Percentiles rank a stretch among this genome's conserved stretches.
Evolutionary conservation across 257 asterid genomes (phyloP).

Genomic region (Mitragyna speciosa): DNA sequence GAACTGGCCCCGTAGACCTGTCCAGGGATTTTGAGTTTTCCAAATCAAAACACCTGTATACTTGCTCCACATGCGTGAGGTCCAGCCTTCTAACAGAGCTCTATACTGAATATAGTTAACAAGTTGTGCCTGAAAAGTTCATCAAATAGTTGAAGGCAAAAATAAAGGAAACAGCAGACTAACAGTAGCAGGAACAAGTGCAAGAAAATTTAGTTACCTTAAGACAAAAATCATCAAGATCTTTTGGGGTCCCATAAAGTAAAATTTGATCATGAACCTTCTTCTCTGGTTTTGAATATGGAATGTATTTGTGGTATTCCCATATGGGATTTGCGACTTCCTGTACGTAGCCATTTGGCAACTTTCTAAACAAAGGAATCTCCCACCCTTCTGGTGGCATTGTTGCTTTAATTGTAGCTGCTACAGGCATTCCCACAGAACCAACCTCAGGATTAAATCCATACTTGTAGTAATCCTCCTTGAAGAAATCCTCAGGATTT

Average conservation of each 20-base stretch:
- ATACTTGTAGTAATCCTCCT: conserved; percentile 66
- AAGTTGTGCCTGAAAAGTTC: conserved; percentile 75
- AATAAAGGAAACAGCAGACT: neutral
- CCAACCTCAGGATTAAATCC: conserved; percentile 99
- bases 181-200: neutral
- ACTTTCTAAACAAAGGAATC: conserved; percentile 67
- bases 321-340: conserved; percentile 91
- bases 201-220: conserved; percentile 49
- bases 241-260: conserved; percentile 67
- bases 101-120: conserved; percentile 87
- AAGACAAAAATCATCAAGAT: conserved; percentile 93
- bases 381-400: conserved; percentile 88
- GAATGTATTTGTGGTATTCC: conserved; percentile 87
- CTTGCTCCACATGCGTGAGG: conserved; percentile 95
- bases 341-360: conserved; percentile 61
- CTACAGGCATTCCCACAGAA: conserved; percentile 95
- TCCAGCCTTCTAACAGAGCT: conserved; percentile 98
- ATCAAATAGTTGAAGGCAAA: conserved; percentile 13
- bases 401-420: conserved; percentile 93
- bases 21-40: conserved; percentile 99
- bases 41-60: conserved; percentile 94
- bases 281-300: conserved; percentile 81
- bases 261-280: conserved; percentile 86
- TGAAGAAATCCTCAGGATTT: conserved; percentile 83
- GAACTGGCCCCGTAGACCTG: conserved; percentile 95